Percentiles rank a stretch among this genome's conserved stretches.
Conservation (phyloP, 2,329 filamentous ascomycete genomes). For the Botrytis elliptica region DNA sequence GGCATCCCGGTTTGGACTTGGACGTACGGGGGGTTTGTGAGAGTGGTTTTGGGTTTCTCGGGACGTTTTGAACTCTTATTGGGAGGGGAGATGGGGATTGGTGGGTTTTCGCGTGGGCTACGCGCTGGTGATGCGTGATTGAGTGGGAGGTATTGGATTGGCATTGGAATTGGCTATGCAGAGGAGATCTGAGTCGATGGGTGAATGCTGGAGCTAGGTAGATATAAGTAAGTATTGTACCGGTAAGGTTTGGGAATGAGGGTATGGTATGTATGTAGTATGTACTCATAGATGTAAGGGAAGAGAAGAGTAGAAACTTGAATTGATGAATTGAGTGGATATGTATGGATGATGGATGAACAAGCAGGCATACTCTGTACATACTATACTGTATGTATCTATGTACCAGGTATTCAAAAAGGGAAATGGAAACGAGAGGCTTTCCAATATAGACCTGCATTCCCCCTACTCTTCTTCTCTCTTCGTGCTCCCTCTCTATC, state of each 20-base stretch:
- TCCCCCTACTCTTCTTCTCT: not conserved
- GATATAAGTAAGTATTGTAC: not conserved
- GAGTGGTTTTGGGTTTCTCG: not conserved
- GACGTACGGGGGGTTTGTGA: not conserved
- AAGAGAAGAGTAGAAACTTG: not conserved
- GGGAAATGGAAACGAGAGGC: not conserved
- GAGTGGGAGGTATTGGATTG: not conserved
- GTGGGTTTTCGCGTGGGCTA: not conserved
- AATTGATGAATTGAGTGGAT: not conserved
- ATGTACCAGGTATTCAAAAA: not conserved
- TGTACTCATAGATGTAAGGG: not conserved
- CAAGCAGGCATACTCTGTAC: not conserved
- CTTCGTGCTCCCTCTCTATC: not conserved
- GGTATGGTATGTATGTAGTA: not conserved
- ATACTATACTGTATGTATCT: not conserved
- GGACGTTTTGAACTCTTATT: not conserved
- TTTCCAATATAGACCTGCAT: constrained; percentile 14
- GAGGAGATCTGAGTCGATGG: not conserved
- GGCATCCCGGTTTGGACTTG: not conserved
- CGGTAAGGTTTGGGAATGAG: not conserved
- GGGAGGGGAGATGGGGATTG: not conserved
- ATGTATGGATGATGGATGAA: not conserved
- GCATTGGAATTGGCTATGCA: not conserved
- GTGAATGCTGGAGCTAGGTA: not conserved
- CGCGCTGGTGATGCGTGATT: not conserved